Evolutionary conservation across 805 yeast genomes (phyloP), one percentile per base, ranked within the genome.

Genomic region (Blastobotrys peoriensis): DNA sequence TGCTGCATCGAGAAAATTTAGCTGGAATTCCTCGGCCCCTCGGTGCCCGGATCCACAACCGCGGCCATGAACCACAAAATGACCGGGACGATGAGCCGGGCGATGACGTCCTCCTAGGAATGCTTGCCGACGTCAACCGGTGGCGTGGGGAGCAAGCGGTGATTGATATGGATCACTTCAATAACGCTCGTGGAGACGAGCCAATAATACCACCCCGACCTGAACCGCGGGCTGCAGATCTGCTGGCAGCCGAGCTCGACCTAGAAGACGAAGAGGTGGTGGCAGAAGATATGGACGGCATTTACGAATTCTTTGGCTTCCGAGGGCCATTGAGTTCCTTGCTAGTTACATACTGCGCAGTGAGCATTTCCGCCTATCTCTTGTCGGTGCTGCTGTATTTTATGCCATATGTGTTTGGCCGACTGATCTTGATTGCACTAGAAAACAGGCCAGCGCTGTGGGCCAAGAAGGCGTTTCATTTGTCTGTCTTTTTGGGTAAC

Each of bases 231-330:
- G n/a, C n/a, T n/a, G n/a, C n/a, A n/a, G n/a, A n/a, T n/a, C 22
- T 16, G 28, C 27, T 45, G 17, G 44, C 33, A 19, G 47, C 38
- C 16, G 46, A 20, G 5, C 47, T 27, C 22, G 39, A 48, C 16
- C 45, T 30, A 30, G 40, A 45, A 10, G 47, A 48, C 17, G 34
- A 34, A 10, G 55, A 42, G 4, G 47, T 36, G 23, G 55, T 21
- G 8, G 45, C 22, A 16, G 49, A 36, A n/a, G 46, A 45, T 9
- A 20, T 35, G 16, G 38, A 20, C 6, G 66, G 62, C 3, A 41
- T 60, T 8, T 41, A 57, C 17, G 63, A 60, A 15, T 46, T 60
- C n/a, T 41, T 59, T 10, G 62, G 59, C 10, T 38, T 54, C 34
- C 51, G 56, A 3, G 59, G 58, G 5, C 61, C 56, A 4, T 25